Base-by-base conservation (phyloP, 2,329 filamentous ascomycete species). In the Penicillium nordicum region DNA sequence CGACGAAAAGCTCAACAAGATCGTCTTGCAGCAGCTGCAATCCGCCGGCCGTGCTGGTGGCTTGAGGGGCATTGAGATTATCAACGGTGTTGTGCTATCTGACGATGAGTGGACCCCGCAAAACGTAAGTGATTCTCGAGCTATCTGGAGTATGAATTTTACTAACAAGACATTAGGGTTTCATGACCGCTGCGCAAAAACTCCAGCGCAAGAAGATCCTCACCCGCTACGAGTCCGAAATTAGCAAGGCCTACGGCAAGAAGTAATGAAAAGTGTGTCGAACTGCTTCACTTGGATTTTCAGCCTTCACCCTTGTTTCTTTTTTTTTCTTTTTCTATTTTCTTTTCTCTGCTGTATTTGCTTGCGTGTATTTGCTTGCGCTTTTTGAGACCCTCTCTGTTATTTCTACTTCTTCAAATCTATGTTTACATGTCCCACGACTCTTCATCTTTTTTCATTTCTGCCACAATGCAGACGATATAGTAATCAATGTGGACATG, bases 161-260 rank as follows among this genome's bases (percentile, higher is more conserved):
- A 38, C 61, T 70, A 66, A 66, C 74, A 75, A 32, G 2, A 49
- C 32, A 6, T 52, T 62, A 88, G 86, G 80, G 80, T 55, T 79
- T 85, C 55, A 82, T 87, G 53, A 89, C 87, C 46, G 86, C 87
- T 11, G 87, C 87, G 3, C 87, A 89, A 73, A 90, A 90, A 69
- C 78, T 90, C 48, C 88, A 89, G 76, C 82, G 87, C 65, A 88
- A 84, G 76, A 84, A 81, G 66, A 88, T 90, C 57, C 73, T 87
- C 49, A 73, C 80, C 40, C 83, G 81, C 65, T 88, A 83, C 76
- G 74, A 84, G 73, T 80, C 80, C 61, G 81, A 88, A 55, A 82
- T 90, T 38, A 78, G 82, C 63, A 77, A 77, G 64, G 86, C 85
- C 1, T 88, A 88, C 63, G 78, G 78, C 58, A 76, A 76, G 68